A percentile compares a stretch with the other conserved stretches of the same genome.
These are phyloP conservation scores for Colletotrichum simmondsii DNA, from an alignment of 2,329 filamentous ascomycete genomes.

Conservation along the genomic window DNA sequence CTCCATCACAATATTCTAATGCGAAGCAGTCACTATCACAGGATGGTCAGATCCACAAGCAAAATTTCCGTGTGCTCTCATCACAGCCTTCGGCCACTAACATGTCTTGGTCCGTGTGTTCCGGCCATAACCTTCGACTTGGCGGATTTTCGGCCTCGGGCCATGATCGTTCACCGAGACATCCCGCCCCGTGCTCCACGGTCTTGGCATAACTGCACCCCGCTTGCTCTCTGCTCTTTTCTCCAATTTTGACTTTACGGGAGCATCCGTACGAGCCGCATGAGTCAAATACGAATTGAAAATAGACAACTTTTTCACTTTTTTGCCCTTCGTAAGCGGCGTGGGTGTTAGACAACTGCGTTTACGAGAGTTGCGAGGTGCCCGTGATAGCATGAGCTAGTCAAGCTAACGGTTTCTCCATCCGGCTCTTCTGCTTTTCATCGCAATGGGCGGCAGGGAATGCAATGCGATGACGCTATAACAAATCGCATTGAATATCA, in stretches of 20 bases:
- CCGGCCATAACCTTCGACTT: neutral
- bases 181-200: neutral
- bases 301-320: neutral
- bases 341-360: neutral
- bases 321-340: neutral
- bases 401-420: neutral
- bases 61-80: neutral
- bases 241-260: neutral
- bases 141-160: neutral
- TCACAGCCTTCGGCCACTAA: neutral
- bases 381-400: neutral
- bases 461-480: neutral
- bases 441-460: neutral
- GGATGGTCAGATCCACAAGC: neutral
- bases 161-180: neutral
- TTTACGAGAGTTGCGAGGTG: neutral
- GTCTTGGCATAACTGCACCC: neutral
- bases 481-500: neutral
- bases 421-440: neutral
- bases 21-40: neutral
- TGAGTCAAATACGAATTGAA: neutral
- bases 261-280: neutral
- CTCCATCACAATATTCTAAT: neutral
- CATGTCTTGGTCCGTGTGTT: neutral
- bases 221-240: neutral